Evolutionary conservation across 2,329 filamentous ascomycete genomes (phyloP), one percentile per base, ranked within the genome.

Genomic region (Blastomyces gilchristii): DNA sequence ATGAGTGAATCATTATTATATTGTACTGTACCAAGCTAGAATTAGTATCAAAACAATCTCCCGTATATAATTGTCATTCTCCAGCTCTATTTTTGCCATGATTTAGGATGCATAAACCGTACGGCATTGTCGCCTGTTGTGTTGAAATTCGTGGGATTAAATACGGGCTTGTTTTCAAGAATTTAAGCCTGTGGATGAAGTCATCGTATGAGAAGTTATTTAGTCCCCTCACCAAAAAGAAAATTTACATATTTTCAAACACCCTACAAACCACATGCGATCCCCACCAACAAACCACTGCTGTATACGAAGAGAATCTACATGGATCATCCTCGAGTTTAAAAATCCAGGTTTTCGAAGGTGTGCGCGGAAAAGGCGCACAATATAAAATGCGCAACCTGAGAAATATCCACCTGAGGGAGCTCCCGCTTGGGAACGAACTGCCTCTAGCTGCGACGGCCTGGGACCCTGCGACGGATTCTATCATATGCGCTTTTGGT

Each of bases 381-480:
- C 50, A 53, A 56, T 56, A 62, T 47, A 66, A 63, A 61, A 97
- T 97, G 93, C 88, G 90, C 73, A 97, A 97, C 76, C 82, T 97
- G 69, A 87, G 85, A 77, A 91, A 87, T 74, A 85, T 91, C 70
- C 85, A 83, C 72, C 87, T 89, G 73, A 82, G 83, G 69, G 80
- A 84, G 73, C 87, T 87, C 78, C 82, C 79, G 68, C 80, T 86
- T 67, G 25, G 25, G 43, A 49, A 28, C 66, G 81, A 84, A 65
- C 78, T 87, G 63, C 81, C 83, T 66, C 80, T 94, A 70, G 88
- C 90, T 61, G 87, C 91, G 39, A 85, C 87, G 63, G 88, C 91
- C 71, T 97, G 93, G 93, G 91, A 97, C 77, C 83, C 87, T 58
- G 82, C 86, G 65, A 86, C 84, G 67, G 88, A 94, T 75, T 85